Conservation (phyloP, 2,329 filamentous ascomycete genomes). For the Aspergillus tubingensis region DNA sequence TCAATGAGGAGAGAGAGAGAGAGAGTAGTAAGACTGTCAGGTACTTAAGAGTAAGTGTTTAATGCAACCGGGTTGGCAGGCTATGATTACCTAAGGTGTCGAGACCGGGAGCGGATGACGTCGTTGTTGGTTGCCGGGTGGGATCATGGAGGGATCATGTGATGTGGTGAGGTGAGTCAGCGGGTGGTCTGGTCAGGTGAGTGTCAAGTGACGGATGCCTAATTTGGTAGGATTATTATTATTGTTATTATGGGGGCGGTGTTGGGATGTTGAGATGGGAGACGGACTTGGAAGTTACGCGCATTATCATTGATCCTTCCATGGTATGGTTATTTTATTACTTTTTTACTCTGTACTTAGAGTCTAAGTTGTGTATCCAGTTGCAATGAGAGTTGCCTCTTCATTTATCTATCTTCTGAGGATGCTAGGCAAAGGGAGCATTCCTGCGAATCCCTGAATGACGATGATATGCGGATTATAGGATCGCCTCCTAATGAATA, state of each 20-base stretch:
- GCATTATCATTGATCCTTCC: not conserved
- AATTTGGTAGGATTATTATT: not conserved
- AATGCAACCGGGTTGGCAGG: not conserved
- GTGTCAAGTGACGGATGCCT: not conserved
- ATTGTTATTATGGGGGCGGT: not conserved
- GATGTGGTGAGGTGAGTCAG: conserved; percentile 1
- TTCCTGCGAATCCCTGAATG: not conserved
- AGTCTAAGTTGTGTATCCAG: too few species aligned
- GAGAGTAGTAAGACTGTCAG: not conserved
- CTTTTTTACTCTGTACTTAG: not conserved
- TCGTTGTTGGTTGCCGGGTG: not conserved
- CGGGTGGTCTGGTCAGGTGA: conserved; percentile 1
- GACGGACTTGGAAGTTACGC: not conserved
- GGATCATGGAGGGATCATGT: conserved; percentile 2
- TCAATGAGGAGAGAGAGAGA: not conserved
- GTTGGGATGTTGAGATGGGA: not conserved
- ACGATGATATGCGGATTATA: not conserved
- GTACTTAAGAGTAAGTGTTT: not conserved
- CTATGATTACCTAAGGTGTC: conserved; percentile 4
- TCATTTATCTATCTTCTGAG: too few species aligned
- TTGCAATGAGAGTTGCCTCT: too few species aligned
- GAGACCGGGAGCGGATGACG: conserved; percentile 1
- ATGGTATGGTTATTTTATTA: not conserved
- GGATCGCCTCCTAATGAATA: conserved; percentile 3
- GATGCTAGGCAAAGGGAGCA: not conserved